Evolutionary conservation across 805 yeast species (phyloP).

Genomic region (Clavispora santaluciae): DNA sequence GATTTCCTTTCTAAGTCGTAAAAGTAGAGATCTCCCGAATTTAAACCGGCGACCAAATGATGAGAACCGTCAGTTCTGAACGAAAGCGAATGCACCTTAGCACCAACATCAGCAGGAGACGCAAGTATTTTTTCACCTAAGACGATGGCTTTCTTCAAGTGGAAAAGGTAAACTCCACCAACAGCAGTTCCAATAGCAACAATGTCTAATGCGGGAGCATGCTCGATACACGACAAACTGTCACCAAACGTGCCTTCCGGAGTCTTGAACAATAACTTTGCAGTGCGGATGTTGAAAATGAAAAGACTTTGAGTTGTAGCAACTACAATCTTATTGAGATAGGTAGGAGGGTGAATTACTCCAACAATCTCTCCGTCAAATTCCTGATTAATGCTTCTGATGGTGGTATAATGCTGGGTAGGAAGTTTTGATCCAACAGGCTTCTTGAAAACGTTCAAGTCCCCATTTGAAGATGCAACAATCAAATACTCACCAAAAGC

Average conservation of each 20-base stretch:
- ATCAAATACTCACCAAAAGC: constrained; percentile 78
- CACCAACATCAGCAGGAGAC: constrained; percentile 34
- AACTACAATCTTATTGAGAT: constrained; percentile 80
- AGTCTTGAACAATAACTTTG: constrained; percentile 60
- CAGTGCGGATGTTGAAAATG: constrained; percentile 72
- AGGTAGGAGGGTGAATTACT: constrained; percentile 81
- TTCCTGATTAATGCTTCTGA: constrained; percentile 46
- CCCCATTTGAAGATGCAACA: constrained; percentile 40
- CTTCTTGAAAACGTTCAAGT: constrained; percentile 53
- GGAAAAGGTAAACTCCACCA: constrained; percentile 64
- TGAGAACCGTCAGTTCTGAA: constrained; percentile 90
- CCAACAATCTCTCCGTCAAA: constrained; percentile 69
- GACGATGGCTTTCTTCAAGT: constrained; percentile 59
- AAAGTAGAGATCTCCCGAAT: constrained; percentile 78
- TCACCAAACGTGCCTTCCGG: constrained; percentile 46
- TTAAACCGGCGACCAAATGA: constrained; percentile 74
- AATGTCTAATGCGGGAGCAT: constrained; percentile 84
- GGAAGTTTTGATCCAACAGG: constrained; percentile 41
- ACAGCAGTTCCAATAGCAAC: constrained; percentile 69
- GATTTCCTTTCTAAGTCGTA: constrained; percentile 72
- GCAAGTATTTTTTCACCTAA: constrained; percentile 46
- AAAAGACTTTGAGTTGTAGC: constrained; percentile 64
- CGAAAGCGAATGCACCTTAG: constrained; percentile 57
- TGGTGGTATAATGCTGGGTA: constrained; percentile 63
- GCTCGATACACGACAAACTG: constrained; percentile 59